These are phyloP conservation scores for Erucastrum elatum DNA, from an alignment of 345 rosid genomes.

Conservation along the genomic window DNA sequence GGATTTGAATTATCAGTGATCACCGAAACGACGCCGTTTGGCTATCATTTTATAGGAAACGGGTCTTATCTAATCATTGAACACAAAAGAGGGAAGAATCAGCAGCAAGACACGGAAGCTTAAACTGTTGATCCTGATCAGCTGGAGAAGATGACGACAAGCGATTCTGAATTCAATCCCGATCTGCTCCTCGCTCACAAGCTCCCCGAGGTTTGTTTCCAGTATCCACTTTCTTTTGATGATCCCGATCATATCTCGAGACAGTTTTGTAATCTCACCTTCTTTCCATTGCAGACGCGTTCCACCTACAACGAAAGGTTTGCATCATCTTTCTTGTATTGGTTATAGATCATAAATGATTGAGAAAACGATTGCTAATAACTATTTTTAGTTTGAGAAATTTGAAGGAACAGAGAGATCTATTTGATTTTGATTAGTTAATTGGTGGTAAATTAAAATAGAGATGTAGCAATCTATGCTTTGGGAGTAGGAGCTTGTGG, in stretches of 20 bases:
- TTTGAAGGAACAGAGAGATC: not conserved
- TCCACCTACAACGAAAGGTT: slow-evolving; percentile 67
- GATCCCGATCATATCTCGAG: not conserved
- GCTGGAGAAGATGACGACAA: slow-evolving; percentile 44
- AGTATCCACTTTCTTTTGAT: not conserved
- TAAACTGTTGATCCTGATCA: not conserved
- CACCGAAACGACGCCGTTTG: not conserved
- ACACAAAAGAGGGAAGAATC: not conserved
- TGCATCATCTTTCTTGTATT: slow-evolving; percentile 3
- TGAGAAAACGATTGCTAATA: not conserved
- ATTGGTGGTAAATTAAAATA: slow-evolving; percentile 20
- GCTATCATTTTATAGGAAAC: not conserved
- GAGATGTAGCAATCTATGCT: slow-evolving; percentile 79
- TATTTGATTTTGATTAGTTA: not conserved
- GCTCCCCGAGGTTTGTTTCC: slow-evolving; percentile 59
- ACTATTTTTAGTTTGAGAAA: not conserved
- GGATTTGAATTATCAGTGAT: slow-evolving; percentile 19
- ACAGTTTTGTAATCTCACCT: not conserved
- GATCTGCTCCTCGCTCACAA: slow-evolving; percentile 61
- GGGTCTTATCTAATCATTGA: not conserved
- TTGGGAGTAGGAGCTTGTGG: slow-evolving; percentile 90
- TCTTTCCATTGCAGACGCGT: slow-evolving; percentile 41
- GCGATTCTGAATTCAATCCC: slow-evolving; percentile 46
- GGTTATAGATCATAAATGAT: not conserved
- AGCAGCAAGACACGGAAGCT: not conserved